These are phyloP conservation scores for Geotrichum candidum DNA, from an alignment of 1,139 yeast species.

Conservation along the genomic window DNA sequence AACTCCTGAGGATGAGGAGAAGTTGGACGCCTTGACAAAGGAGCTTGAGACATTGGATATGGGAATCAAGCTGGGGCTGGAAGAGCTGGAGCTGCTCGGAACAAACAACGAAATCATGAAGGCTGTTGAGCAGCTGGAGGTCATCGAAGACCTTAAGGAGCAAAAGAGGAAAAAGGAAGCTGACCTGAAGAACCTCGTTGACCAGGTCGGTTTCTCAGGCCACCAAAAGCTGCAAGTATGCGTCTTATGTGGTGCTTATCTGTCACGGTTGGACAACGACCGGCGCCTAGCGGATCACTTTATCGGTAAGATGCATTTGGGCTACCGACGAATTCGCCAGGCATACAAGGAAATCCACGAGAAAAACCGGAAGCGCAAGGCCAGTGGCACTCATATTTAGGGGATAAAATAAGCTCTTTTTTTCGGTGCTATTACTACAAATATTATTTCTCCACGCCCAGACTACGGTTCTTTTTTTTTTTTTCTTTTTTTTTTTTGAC, in stretches of 20 bases:
- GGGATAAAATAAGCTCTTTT: neutral
- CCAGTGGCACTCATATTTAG: neutral
- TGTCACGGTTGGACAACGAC: conserved; percentile 83
- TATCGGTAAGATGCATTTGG: conserved; percentile 79
- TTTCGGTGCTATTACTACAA: neutral
- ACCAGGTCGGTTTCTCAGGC: conserved; percentile 76
- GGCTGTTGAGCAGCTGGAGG: conserved; percentile 44
- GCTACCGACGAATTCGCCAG: conserved; percentile 68
- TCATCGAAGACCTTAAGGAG: conserved; percentile 39
- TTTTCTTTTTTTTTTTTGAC: neutral
- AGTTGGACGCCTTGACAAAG: conserved; percentile 54
- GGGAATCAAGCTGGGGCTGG: conserved; percentile 59
- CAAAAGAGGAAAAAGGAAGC: conserved; percentile 41
- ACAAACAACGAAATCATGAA: conserved; percentile 47
- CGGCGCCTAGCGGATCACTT: conserved; percentile 88
- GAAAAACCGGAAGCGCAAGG: conserved; percentile 24
- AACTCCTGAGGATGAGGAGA: conserved; percentile 69
- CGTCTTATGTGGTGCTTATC: conserved; percentile 83
- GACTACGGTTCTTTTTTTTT: neutral
- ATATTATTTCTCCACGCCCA: neutral
- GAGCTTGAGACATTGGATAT: conserved; percentile 65
- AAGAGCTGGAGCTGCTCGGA: conserved; percentile 59
- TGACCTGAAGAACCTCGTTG: conserved; percentile 53
- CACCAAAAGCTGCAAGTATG: conserved; percentile 91
- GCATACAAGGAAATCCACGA: conserved; percentile 48